phyloP scores from a whole-genome alignment of 1,284 basidiomycete genomes.

The Puccinia brachypodii region DNA sequence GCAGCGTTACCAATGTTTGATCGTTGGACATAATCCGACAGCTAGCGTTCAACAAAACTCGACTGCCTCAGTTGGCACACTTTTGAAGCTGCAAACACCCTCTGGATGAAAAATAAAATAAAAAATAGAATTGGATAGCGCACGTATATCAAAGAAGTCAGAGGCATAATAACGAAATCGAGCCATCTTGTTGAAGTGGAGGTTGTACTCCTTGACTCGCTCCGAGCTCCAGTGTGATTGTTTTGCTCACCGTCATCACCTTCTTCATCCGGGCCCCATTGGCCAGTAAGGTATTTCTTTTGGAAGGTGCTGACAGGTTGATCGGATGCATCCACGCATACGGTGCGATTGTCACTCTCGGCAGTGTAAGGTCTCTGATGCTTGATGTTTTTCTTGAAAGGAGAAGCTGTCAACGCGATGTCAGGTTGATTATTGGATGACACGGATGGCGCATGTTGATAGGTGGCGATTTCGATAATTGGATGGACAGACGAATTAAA shows the following conservation, averaged over 20 bases:
- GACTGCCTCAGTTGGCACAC: not conserved
- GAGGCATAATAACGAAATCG: conserved; percentile 24
- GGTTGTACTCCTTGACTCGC: not conserved
- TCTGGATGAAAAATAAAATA: not conserved
- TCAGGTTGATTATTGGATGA: not conserved
- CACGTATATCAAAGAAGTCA: conserved; percentile 29
- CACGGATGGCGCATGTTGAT: conserved; percentile 10
- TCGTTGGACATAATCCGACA: conserved; percentile 31
- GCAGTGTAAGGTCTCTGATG: conserved; percentile 7
- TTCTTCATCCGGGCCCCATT: not conserved
- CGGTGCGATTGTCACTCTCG: conserved; percentile 32
- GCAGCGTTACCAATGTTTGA: conserved; percentile 36
- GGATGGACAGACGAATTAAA: conserved; percentile 20
- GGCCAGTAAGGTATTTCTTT: not conserved
- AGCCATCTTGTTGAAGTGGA: not conserved
- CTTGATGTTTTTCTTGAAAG: not conserved
- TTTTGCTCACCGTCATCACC: not conserved
- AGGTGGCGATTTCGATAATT: conserved; percentile 29
- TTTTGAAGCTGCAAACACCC: not conserved
- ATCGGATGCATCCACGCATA: not conserved
- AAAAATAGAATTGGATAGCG: not conserved
- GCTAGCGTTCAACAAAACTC: conserved; percentile 4
- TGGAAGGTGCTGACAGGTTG: not conserved
- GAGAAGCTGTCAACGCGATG: conserved; percentile 5
- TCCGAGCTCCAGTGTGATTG: not conserved